phyloP scores from a whole-genome alignment of 192 early-diverging fungal species.

The Backusella circina region DNA sequence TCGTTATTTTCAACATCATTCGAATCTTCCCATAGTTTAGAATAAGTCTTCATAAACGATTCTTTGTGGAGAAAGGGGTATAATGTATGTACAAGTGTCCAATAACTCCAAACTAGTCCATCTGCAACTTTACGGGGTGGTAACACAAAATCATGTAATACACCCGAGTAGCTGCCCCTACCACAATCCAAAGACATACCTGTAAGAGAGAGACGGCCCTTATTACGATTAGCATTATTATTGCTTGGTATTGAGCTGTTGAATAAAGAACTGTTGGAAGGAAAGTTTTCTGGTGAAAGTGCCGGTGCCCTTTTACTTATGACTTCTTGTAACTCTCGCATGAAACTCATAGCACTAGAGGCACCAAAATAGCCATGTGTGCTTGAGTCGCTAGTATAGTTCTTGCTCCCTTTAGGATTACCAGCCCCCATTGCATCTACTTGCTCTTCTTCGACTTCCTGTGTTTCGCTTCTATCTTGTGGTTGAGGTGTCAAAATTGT shows the following conservation, averaged over 20 bases:
- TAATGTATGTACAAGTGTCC: conserved; percentile 14
- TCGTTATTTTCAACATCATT: not conserved
- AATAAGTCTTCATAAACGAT: conserved; percentile 15
- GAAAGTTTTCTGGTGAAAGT: not conserved
- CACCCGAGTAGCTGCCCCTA: not conserved
- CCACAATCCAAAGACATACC: not conserved
- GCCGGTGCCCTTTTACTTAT: conserved; percentile 3
- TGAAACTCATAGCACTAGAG: conserved; percentile 11
- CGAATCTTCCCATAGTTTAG: conserved; percentile 10
- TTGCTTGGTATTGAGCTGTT: not conserved
- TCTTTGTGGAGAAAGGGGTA: conserved; percentile 16
- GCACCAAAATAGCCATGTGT: conserved; percentile 5
- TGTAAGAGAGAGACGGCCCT: not conserved
- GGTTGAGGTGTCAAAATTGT: not conserved
- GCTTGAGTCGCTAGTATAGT: not conserved
- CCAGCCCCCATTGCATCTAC: conserved; percentile 14
- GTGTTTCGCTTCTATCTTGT: not conserved
- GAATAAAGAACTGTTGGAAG: not conserved
- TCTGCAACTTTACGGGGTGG: conserved; percentile 10
- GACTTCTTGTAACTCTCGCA: conserved; percentile 5
- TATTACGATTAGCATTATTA: not conserved
- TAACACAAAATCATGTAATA: not conserved
- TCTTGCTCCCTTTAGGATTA: not conserved
- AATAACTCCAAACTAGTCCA: conserved; percentile 7
- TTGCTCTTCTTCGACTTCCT: not conserved